Conservation (phyloP, 768 basidiomycete species). For the Macrolepiota dolichaula region DNA sequence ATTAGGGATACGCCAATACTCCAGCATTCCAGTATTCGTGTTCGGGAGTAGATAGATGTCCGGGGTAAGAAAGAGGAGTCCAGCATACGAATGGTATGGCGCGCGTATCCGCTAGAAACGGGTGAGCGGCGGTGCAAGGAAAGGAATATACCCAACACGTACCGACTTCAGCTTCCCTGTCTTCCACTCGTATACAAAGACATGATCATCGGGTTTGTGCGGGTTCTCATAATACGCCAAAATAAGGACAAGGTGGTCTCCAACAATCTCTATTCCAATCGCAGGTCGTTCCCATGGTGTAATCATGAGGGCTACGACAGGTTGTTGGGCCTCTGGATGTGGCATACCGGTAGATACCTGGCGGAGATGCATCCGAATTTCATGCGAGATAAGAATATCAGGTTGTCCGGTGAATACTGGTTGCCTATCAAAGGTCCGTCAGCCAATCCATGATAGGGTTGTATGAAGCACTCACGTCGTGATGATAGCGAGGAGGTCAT, state of each 20-base stretch:
- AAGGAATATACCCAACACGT: conserved; percentile 9
- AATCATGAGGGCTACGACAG: conserved; percentile 26
- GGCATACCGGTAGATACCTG: conserved; percentile 33
- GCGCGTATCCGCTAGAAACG: conserved; percentile 17
- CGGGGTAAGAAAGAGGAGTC: conserved; percentile 31
- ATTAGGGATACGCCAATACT: conserved; percentile 32
- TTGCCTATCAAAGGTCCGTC: neutral
- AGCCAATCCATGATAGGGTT: neutral
- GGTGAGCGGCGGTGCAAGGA: neutral
- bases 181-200: conserved; percentile 45
- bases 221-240: conserved; percentile 22
- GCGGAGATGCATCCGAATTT: conserved; percentile 9
- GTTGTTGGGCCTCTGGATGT: conserved; percentile 30
- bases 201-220: conserved; percentile 19
- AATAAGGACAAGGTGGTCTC: conserved; percentile 38
- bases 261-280: conserved; percentile 44
- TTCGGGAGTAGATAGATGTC: conserved; percentile 32
- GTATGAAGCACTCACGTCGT: conserved; percentile 29
- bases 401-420: neutral
- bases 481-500: conserved; percentile 40
- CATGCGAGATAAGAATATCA: neutral
- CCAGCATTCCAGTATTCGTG: conserved; percentile 22
- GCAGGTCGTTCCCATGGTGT: conserved; percentile 23
- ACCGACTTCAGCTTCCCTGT: conserved; percentile 33
- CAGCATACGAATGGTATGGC: conserved; percentile 23